These are phyloP conservation scores for Leishmania tropica DNA, from an alignment of 208 protist species.

Conservation along the genomic window DNA sequence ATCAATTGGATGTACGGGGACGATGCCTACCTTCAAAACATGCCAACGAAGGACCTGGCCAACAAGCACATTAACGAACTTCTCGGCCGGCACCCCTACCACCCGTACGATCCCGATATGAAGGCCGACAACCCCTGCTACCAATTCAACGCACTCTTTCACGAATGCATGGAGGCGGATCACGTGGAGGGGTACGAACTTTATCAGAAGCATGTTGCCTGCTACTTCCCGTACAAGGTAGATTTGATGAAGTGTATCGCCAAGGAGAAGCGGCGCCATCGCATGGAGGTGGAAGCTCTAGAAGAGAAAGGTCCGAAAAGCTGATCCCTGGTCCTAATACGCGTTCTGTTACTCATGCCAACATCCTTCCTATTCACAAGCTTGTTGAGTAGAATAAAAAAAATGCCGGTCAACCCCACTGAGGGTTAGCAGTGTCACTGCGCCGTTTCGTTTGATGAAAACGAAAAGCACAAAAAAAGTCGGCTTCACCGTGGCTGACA, in stretches of 20 bases:
- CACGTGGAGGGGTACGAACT: conserved; percentile 81
- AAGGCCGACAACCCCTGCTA: conserved; percentile 65
- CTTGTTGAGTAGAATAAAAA: background rate
- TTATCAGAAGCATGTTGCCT: conserved; percentile 87
- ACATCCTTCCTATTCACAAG: conserved; percentile 4
- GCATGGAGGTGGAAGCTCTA: conserved; percentile 15
- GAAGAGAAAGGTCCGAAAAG: background rate
- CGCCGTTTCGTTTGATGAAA: background rate
- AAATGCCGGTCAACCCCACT: background rate
- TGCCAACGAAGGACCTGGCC: conserved; percentile 59
- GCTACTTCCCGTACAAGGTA: conserved; percentile 86
- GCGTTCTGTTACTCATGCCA: background rate
- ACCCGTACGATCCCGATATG: conserved; percentile 84
- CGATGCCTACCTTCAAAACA: conserved; percentile 69
- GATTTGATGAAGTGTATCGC: conserved; percentile 90
- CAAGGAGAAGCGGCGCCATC: conserved; percentile 56
- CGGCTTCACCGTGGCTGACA: background rate
- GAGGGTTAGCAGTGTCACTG: background rate
- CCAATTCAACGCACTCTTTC: conserved; percentile 66
- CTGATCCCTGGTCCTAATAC: background rate
- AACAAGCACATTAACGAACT: conserved; percentile 89
- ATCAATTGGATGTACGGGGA: conserved; percentile 91
- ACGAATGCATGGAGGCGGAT: conserved; percentile 79
- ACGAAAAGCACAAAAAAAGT: background rate
- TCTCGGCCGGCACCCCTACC: conserved; percentile 83